Evolutionary conservation across 805 yeast genomes (phyloP).

Genomic region (Metschnikowia continentalis): DNA sequence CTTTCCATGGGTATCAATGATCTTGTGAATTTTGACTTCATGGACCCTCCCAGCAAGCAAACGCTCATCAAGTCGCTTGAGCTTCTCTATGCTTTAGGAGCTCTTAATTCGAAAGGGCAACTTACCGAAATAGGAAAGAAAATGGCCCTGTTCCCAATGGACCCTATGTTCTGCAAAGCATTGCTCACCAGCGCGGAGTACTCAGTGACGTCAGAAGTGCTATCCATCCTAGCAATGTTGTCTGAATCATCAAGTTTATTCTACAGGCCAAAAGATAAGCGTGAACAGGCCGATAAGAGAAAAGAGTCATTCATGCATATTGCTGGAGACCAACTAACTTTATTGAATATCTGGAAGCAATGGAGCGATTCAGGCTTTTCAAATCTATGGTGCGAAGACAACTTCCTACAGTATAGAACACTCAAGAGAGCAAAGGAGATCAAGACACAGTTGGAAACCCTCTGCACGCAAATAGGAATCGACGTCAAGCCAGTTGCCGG

Average conservation of each 20-base stretch:
- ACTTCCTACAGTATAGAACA: conserved; percentile 72
- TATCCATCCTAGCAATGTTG: conserved; percentile 78
- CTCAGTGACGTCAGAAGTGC: conserved; percentile 61
- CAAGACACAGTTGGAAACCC: conserved; percentile 58
- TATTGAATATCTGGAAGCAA: conserved; percentile 69
- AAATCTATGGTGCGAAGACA: conserved; percentile 79
- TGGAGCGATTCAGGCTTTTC: conserved; percentile 71
- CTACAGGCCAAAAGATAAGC: conserved; percentile 64
- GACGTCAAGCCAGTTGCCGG: conserved; percentile 9
- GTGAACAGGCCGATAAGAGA: conserved; percentile 61
- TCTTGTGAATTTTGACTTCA: conserved; percentile 75
- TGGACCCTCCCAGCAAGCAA: conserved; percentile 82
- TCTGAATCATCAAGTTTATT: conserved; percentile 73
- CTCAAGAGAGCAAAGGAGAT: conserved; percentile 66
- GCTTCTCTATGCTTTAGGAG: conserved; percentile 81
- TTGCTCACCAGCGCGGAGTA: conserved; percentile 58
- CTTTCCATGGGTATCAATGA: conserved; percentile 84
- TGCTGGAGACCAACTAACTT: conserved; percentile 76
- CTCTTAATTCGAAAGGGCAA: conserved; percentile 73
- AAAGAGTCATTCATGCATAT: conserved; percentile 51
- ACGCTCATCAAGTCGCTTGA: conserved; percentile 74
- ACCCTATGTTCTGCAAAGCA: conserved; percentile 82
- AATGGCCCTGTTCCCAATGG: conserved; percentile 91
- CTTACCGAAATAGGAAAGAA: conserved; percentile 73
- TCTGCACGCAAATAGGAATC: conserved; percentile 55